Conservation (phyloP, 202 grass and related monocot species). For the Musa balbisiana region DNA sequence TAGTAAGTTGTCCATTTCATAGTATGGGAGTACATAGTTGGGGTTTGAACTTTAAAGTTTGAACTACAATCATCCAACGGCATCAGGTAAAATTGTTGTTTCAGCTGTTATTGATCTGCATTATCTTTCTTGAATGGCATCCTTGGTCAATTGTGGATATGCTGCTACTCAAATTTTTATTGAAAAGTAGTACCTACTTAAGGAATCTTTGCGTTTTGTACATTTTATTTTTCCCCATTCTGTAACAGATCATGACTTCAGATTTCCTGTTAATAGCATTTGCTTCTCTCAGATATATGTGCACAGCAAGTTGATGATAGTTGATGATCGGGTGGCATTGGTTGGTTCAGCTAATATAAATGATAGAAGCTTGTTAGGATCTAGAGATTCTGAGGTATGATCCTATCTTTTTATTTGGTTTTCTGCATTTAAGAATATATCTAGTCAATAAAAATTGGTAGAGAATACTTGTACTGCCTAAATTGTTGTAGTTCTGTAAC, state of each 20-base stretch:
- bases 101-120: too few species aligned
- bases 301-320: conserved; percentile 97
- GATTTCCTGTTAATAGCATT: not conserved
- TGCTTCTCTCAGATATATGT: conserved; percentile 67
- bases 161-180: not conserved
- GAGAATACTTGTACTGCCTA: not conserved
- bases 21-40: too few species aligned
- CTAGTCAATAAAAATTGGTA: not conserved
- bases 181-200: not conserved
- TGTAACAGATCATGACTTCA: not conserved
- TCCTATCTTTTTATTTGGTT: conserved; percentile 10
- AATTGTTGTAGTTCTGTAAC: not conserved
- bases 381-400: conserved; percentile 88
- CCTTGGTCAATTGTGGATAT: not conserved
- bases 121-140: not conserved
- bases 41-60: too few species aligned
- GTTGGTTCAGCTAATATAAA: conserved; percentile 98
- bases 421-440: not conserved
- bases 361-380: conserved; percentile 97
- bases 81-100: too few species aligned
- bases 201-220: not conserved
- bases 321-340: conserved; percentile 86
- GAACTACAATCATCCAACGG: too few species aligned
- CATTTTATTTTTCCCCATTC: not conserved
- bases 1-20: too few species aligned